A percentile compares a stretch with the other conserved stretches of the same genome.
These are phyloP conservation scores for Aspergillus sclerotioniger DNA, from an alignment of 495 filamentous ascomycete genomes.

Conservation along the genomic window DNA sequence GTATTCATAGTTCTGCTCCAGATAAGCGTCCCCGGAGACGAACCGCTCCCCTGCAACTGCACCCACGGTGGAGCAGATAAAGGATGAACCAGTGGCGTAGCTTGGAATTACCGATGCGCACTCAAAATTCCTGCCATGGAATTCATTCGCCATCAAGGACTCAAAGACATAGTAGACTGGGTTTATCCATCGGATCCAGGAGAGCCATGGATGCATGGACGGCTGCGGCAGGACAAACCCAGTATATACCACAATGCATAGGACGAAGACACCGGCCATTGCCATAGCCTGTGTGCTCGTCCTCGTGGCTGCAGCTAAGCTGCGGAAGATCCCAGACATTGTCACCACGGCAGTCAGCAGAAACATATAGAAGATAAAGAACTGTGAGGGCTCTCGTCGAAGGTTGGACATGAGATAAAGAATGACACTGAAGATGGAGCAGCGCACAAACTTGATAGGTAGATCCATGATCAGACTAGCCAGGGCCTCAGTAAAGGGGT, in stretches of 20 bases:
- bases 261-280: constrained; percentile 39
- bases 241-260: constrained; percentile 42
- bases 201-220: constrained; percentile 48
- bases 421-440: constrained; percentile 46
- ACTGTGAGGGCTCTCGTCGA: constrained; percentile 40
- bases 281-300: constrained; percentile 43
- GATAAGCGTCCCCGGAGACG: constrained; percentile 52
- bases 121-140: constrained; percentile 48
- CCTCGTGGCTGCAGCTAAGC: constrained; percentile 37
- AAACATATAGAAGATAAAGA: constrained; percentile 59
- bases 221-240: constrained; percentile 41
- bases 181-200: constrained; percentile 44
- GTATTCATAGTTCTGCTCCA: constrained; percentile 53
- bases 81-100: constrained; percentile 39
- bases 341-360: constrained; percentile 45
- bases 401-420: constrained; percentile 59
- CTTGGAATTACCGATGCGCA: constrained; percentile 40
- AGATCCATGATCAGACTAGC: constrained; percentile 56
- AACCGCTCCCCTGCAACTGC: constrained; percentile 43
- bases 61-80: constrained; percentile 52
- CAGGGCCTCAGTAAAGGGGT: constrained; percentile 55
- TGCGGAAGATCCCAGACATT: constrained; percentile 50
- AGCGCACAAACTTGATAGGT: constrained; percentile 46
- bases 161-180: constrained; percentile 43
- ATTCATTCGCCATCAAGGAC: constrained; percentile 50